Percentiles rank a stretch among this genome's conserved stretches.
phyloP scores from a whole-genome alignment of 371 early-diverging fungal species.

The Mucor lusitanicus region DNA sequence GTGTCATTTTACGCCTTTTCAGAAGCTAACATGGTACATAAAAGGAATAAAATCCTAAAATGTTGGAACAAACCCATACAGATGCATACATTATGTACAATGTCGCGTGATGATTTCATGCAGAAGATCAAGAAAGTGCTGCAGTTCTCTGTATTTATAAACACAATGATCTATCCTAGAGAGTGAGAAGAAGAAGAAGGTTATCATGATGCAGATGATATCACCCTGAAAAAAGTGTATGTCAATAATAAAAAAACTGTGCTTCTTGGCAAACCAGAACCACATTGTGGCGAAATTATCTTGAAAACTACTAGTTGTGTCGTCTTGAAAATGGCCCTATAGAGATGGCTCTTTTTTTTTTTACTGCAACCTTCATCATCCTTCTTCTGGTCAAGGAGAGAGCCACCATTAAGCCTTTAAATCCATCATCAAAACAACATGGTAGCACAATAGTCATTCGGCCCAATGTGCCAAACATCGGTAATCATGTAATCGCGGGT shows the following conservation, averaged over 20 bases:
- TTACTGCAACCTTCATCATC: neutral
- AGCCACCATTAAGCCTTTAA: neutral
- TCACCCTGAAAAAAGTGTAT: neutral
- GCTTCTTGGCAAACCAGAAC: neutral
- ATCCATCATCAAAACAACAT: neutral
- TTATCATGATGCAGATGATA: neutral
- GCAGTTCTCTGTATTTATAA: neutral
- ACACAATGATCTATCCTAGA: neutral
- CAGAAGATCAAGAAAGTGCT: neutral
- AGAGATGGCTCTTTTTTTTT: no score
- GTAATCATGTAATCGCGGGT: neutral
- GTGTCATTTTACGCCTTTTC: neutral
- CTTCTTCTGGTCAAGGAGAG: no score
- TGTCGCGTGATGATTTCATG: neutral
- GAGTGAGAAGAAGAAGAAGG: neutral
- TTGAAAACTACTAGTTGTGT: no score
- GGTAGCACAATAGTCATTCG: neutral
- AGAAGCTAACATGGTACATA: neutral
- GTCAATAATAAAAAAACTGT: neutral
- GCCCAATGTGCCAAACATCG: neutral
- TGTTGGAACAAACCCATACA: neutral
- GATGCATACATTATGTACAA: neutral
- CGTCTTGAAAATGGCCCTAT: no score
- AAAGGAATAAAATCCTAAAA: neutral
- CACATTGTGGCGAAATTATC: neutral